Conservation (phyloP, 805 yeast species). For the Candida parachauliodes region DNA sequence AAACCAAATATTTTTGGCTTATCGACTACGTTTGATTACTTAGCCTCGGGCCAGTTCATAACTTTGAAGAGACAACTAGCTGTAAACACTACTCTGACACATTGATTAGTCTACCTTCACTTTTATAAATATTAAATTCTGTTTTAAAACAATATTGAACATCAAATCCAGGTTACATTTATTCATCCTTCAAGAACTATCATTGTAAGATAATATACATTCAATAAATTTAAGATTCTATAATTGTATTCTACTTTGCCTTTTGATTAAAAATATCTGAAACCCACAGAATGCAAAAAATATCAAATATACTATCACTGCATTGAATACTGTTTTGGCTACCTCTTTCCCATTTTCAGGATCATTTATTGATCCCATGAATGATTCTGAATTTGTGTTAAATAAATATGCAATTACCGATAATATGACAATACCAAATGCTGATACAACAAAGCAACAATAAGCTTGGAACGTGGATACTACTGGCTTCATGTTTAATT, state of each 20-base stretch:
- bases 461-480: slow-evolving; percentile 77
- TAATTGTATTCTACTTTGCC: slow-evolving; percentile 60
- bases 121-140: too few species aligned
- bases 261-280: slow-evolving; percentile 64
- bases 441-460: slow-evolving; percentile 90
- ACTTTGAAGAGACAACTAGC: too few species aligned
- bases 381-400: slow-evolving; percentile 76
- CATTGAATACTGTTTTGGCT: slow-evolving; percentile 85
- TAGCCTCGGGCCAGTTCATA: too few species aligned
- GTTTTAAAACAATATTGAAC: too few species aligned
- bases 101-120: too few species aligned
- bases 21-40: too few species aligned
- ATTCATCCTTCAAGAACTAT: too few species aligned
- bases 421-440: slow-evolving; percentile 86
- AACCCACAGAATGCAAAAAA: slow-evolving; percentile 90
- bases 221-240: not conserved
- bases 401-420: slow-evolving; percentile 82
- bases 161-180: too few species aligned
- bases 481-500: slow-evolving; percentile 36
- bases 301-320: slow-evolving; percentile 75
- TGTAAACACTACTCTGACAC: too few species aligned
- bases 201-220: not conserved
- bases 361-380: slow-evolving; percentile 87
- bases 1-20: too few species aligned
- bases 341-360: slow-evolving; percentile 94